phyloP scores from a whole-genome alignment of 805 yeast genomes.

The Starmerella sp. region DNA sequence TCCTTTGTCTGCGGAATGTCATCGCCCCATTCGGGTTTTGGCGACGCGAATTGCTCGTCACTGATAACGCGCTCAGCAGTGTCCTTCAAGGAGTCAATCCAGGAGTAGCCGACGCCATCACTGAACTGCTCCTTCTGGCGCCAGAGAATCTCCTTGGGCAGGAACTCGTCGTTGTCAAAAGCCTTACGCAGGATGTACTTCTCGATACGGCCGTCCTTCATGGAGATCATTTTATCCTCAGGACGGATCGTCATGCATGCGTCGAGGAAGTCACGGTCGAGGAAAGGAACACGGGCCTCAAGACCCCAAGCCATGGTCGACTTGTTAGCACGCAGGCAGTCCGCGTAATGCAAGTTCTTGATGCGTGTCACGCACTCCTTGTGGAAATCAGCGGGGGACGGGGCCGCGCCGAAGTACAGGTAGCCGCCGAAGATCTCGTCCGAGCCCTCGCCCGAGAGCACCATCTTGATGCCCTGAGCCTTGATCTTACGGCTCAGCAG shows the following conservation, averaged over 20 bases:
- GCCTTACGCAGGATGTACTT: constrained; percentile 96
- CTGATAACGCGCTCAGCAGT: constrained; percentile 76
- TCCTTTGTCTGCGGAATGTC: constrained; percentile 96
- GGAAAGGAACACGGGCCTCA: constrained; percentile 98
- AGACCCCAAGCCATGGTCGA: constrained; percentile 99
- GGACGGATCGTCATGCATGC: constrained; percentile 93
- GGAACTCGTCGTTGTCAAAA: constrained; percentile 84
- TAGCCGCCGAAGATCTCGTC: constrained; percentile 99
- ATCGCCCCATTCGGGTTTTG: constrained; percentile 91
- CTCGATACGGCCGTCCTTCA: constrained; percentile 55
- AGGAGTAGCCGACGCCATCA: constrained; percentile 98
- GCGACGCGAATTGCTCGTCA: constrained; percentile 82
- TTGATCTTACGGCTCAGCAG: constrained; percentile 89
- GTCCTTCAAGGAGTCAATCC: constrained; percentile 97
- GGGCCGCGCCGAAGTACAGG: constrained; percentile 94
- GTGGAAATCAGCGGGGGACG: constrained; percentile 87
- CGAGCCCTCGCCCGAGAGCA: constrained; percentile 95
- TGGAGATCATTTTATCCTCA: constrained; percentile 72
- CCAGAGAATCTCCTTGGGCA: constrained; percentile 95
- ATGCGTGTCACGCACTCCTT: constrained; percentile 91
- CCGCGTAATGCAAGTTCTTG: constrained; percentile 93
- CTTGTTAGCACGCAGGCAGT: constrained; percentile 97
- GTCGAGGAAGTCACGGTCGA: constrained; percentile 86
- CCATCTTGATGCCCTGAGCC: constrained; percentile 99
- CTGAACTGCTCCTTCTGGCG: constrained; percentile 99